These are phyloP conservation scores for Xenoacremonium recifei DNA, from an alignment of 2,329 filamentous ascomycete genomes.

Conservation along the genomic window DNA sequence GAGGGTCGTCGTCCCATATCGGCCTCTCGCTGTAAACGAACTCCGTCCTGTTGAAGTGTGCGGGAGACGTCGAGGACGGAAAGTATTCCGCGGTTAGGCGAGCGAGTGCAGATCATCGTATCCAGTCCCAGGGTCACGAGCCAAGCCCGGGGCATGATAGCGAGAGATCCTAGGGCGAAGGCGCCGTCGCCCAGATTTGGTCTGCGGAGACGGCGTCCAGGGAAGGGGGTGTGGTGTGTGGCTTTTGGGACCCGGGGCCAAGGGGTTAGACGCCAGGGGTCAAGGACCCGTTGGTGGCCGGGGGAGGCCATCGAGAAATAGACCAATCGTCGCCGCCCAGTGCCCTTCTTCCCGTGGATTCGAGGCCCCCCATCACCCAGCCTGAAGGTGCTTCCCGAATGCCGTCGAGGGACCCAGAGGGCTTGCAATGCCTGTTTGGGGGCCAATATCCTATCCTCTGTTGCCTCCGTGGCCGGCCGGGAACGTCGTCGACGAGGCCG, in stretches of 20 bases:
- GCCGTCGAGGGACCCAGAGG: too few species aligned
- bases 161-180: not conserved
- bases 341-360: constrained; percentile 11
- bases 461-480: too few species aligned
- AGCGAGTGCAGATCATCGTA: constrained; percentile 15
- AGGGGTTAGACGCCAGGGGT: constrained; percentile 8
- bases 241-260: constrained; percentile 10
- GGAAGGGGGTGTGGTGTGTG: constrained; percentile 9
- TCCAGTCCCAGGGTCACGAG: constrained; percentile 20
- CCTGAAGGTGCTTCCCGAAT: too few species aligned
- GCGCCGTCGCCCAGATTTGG: not conserved
- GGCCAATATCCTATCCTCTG: too few species aligned
- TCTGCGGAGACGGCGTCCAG: constrained; percentile 8
- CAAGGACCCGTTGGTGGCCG: constrained; percentile 10
- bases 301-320: constrained; percentile 8
- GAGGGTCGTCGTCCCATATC: constrained; percentile 1
- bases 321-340: constrained; percentile 17
- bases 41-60: too few species aligned
- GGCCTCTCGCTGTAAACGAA: constrained; percentile 8
- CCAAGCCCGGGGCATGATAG: constrained; percentile 18
- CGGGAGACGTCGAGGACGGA: too few species aligned
- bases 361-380: constrained; percentile 23
- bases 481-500: too few species aligned
- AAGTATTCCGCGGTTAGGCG: constrained; percentile 25
- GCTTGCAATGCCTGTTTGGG: too few species aligned